A percentile compares a stretch with the other conserved stretches of the same genome.
Conservation (phyloP, 129 eudicot species). For the Helichrysum umbraculigerum region DNA sequence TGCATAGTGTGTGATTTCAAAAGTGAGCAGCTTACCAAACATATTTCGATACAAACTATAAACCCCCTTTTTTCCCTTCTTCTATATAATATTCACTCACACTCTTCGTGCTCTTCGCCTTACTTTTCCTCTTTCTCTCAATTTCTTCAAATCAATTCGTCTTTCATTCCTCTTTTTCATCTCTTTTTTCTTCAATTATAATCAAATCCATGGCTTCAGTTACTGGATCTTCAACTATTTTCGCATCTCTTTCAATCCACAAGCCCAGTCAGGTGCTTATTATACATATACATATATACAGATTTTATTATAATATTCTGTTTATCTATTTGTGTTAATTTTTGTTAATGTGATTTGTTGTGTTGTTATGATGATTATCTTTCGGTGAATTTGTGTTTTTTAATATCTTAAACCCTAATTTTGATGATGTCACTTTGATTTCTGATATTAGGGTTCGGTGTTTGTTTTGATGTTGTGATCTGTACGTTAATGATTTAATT, state of each 20-base stretch:
- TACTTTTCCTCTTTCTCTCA: slow-evolving; percentile 4
- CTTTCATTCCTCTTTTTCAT: slow-evolving; percentile 25
- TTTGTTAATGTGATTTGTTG: background rate
- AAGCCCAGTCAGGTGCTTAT: slow-evolving; percentile 56
- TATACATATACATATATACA: background rate
- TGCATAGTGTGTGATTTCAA: slow-evolving; percentile 14
- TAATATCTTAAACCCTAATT: slow-evolving; percentile 20
- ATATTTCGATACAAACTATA: slow-evolving; percentile 44
- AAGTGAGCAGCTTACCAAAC: slow-evolving; percentile 30
- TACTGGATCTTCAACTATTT: slow-evolving; percentile 46
- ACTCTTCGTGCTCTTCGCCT: slow-evolving; percentile 75
- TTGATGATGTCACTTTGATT: background rate
- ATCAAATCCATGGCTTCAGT: slow-evolving; percentile 61
- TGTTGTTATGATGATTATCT: background rate
- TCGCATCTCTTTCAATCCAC: slow-evolving; percentile 45
- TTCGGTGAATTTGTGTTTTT: background rate
- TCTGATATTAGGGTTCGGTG: background rate
- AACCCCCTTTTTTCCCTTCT: slow-evolving; percentile 19
- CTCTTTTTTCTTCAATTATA: slow-evolving; percentile 24
- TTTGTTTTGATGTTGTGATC: slow-evolving; percentile 16
- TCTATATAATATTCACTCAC: slow-evolving; percentile 37
- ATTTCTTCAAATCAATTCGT: background rate
- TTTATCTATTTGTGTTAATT: too few species aligned
- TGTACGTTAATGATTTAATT: background rate
- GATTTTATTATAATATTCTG: too few species aligned